Percentiles rank a stretch among this genome's conserved stretches.
phyloP scores from a whole-genome alignment of 805 yeast genomes.

The Hanseniaspora lachancei region DNA sequence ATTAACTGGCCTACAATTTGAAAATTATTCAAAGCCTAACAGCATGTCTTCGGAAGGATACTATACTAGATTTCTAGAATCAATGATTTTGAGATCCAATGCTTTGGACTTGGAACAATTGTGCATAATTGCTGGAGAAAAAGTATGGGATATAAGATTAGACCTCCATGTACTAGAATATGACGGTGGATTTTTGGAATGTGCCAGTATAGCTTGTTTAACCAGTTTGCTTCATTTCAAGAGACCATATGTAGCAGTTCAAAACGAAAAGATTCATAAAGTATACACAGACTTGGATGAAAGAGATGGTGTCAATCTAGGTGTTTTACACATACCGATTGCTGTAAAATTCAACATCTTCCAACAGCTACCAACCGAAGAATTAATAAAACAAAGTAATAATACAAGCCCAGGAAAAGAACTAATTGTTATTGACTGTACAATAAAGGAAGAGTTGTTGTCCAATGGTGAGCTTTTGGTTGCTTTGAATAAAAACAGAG shows the following conservation, averaged over 20 bases:
- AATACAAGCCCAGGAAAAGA: constrained; percentile 45
- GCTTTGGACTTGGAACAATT: constrained; percentile 83
- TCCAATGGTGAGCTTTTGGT: constrained; percentile 72
- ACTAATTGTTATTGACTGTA: constrained; percentile 61
- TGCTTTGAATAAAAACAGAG: constrained; percentile 80
- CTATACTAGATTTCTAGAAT: constrained; percentile 73
- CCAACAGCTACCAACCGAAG: constrained; percentile 51
- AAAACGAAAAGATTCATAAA: constrained; percentile 55
- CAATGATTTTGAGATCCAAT: constrained; percentile 78
- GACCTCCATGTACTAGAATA: constrained; percentile 79
- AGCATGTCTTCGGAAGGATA: constrained; percentile 64
- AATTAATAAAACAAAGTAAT: constrained; percentile 38
- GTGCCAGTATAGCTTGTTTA: constrained; percentile 81
- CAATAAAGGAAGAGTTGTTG: constrained; percentile 58
- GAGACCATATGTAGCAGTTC: constrained; percentile 69
- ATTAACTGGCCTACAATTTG: constrained; percentile 79
- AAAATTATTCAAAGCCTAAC: constrained; percentile 44
- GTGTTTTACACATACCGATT: constrained; percentile 77
- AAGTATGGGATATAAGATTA: constrained; percentile 84
- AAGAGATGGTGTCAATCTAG: constrained; percentile 74
- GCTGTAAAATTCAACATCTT: constrained; percentile 82
- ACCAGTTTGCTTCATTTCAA: constrained; percentile 70
- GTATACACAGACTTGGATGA: constrained; percentile 36
- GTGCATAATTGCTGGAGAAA: constrained; percentile 80
- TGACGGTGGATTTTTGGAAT: constrained; percentile 89